Percentiles rank a stretch among this genome's conserved stretches.
phyloP scores from a whole-genome alignment of 1,284 basidiomycete species.

The Puccinia triticina region DNA sequence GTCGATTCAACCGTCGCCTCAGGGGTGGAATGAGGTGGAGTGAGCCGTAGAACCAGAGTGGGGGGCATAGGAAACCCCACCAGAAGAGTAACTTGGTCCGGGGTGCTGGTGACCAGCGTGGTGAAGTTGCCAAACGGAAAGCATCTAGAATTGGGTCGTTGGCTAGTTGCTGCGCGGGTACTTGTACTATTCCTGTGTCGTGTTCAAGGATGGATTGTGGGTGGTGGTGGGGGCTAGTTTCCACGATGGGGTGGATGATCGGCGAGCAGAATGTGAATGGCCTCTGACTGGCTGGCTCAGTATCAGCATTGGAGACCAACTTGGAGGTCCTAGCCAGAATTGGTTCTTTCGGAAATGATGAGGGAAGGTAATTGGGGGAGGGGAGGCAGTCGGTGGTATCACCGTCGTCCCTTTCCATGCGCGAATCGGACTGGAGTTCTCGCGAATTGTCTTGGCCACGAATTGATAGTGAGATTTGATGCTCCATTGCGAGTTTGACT shows the following conservation, averaged over 20 bases:
- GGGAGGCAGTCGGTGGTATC: conserved; percentile 12
- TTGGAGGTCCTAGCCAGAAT: neutral
- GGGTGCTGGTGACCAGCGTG: conserved; percentile 1
- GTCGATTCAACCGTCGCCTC: neutral
- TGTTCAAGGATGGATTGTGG: conserved; percentile 2
- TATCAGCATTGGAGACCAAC: neutral
- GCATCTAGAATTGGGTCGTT: conserved; percentile 4
- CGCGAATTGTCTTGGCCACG: neutral
- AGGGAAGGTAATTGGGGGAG: neutral
- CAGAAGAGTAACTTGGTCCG: conserved; percentile 26
- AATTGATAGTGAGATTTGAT: conserved; percentile 33
- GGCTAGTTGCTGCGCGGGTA: conserved; percentile 9
- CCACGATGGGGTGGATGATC: neutral
- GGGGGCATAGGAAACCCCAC: conserved; percentile 34
- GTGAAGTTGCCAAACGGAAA: conserved; percentile 14
- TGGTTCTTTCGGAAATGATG: conserved; percentile 21
- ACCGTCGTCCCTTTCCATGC: neutral
- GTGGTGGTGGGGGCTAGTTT: neutral
- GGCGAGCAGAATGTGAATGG: conserved; percentile 1
- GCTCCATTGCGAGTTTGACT: conserved; percentile 6
- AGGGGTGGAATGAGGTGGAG: conserved; percentile 21
- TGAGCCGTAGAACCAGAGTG: conserved; percentile 33
- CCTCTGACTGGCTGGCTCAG: neutral
- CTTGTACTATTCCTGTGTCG: neutral
- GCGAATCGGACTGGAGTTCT: conserved; percentile 1